phyloP scores from a whole-genome alignment of 352 stramenopile species.

The Pythium insidiosum region DNA sequence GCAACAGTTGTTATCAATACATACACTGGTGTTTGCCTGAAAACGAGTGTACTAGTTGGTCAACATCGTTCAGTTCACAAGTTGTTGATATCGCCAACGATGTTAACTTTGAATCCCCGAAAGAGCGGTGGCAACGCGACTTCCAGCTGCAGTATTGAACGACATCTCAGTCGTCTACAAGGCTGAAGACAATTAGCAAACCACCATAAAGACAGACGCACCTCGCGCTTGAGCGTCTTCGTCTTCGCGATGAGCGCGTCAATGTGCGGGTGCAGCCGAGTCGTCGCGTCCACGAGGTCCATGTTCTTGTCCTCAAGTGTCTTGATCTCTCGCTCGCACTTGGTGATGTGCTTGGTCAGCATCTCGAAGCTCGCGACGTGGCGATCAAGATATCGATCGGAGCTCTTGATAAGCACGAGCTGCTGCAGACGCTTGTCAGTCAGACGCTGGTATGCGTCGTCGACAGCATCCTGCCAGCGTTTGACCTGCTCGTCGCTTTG shows the following conservation, averaged over 20 bases:
- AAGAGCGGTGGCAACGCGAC: conserved; percentile 47
- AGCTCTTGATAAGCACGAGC: conserved; percentile 68
- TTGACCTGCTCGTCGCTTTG: conserved; percentile 48
- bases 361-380: conserved; percentile 64
- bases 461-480: conserved; percentile 27
- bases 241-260: conserved; percentile 33
- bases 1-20: neutral
- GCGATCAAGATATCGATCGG: conserved; percentile 61
- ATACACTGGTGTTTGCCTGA: too few relatives aligned
- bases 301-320: conserved; percentile 67
- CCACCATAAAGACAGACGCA: conserved; percentile 14
- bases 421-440: conserved; percentile 67
- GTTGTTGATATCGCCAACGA: conserved; percentile 75
- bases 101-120: conserved; percentile 74
- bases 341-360: conserved; percentile 62
- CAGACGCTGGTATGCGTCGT: conserved; percentile 32
- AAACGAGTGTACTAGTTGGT: too few relatives aligned
- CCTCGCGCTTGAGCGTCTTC: conserved; percentile 66
- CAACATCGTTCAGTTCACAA: conserved; percentile 24
- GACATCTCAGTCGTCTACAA: too few relatives aligned
- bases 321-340: conserved; percentile 56
- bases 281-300: conserved; percentile 49
- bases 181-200: neutral
- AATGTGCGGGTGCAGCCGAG: conserved; percentile 48
- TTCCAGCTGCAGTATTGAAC: too few relatives aligned